These are phyloP conservation scores for Tuber melanosporum DNA, from an alignment of 495 filamentous ascomycete species.

Conservation along the genomic window DNA sequence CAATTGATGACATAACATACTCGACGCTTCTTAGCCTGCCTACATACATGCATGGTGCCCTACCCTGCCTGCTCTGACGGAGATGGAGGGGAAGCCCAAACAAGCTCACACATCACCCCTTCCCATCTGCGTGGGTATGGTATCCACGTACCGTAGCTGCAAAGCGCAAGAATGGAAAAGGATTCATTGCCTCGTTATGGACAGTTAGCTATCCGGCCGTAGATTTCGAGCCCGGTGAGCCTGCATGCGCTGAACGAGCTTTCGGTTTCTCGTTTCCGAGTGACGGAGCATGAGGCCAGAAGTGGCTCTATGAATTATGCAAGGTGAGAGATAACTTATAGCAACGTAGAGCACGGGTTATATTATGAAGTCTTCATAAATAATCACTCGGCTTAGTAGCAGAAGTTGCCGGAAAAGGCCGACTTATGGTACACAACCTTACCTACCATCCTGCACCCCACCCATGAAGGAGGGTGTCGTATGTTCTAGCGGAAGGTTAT, in stretches of 20 bases:
- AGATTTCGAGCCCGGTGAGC: not conserved
- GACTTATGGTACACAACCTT: not conserved
- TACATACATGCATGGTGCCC: not conserved
- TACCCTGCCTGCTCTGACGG: not conserved
- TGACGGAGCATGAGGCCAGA: not conserved
- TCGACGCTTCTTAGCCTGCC: not conserved
- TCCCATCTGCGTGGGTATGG: not conserved
- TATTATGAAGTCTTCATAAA: not conserved
- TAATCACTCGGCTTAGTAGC: not conserved
- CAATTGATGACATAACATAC: not conserved
- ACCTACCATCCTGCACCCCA: not conserved
- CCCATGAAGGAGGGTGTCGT: not conserved
- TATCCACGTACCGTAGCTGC: not conserved
- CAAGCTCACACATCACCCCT: not conserved
- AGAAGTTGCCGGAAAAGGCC: not conserved
- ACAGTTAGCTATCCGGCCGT: not conserved
- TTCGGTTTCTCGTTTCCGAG: not conserved
- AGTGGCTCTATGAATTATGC: not conserved
- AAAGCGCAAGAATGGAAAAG: not conserved
- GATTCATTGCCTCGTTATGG: not conserved
- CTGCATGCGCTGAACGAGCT: not conserved
- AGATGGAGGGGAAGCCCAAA: not conserved
- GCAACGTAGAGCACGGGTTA: not conserved
- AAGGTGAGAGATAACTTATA: not conserved
- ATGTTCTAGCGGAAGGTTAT: not conserved